Evolutionary conservation across 1,284 basidiomycete genomes (phyloP).

Genomic region (Pseudozyma thailandica): DNA sequence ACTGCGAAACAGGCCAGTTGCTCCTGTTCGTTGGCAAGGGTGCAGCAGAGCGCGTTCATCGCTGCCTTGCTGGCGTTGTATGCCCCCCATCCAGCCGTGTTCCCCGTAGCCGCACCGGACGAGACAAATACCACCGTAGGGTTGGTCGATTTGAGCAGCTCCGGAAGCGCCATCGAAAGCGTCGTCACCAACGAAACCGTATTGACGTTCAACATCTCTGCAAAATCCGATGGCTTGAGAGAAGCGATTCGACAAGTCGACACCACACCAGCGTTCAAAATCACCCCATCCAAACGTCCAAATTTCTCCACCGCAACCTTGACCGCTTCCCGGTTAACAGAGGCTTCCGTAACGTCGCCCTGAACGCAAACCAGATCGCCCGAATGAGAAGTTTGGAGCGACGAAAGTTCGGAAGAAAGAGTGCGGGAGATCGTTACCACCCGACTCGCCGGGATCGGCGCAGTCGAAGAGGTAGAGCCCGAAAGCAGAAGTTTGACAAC

Average conservation of each 20-base stretch:
- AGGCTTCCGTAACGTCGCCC: conserved; percentile 76
- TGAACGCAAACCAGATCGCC: conserved; percentile 70
- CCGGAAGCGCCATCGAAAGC: conserved; percentile 76
- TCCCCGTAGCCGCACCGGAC: conserved; percentile 80
- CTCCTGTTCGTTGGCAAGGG: conserved; percentile 82
- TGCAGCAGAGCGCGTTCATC: conserved; percentile 82
- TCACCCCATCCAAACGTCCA: conserved; percentile 76
- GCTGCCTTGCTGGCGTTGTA: conserved; percentile 79
- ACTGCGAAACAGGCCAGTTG: conserved; percentile 79
- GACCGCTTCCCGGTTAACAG: conserved; percentile 73
- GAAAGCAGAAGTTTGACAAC: conserved; percentile 75
- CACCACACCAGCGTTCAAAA: conserved; percentile 82
- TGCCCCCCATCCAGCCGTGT: conserved; percentile 77
- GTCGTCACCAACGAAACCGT: conserved; percentile 82
- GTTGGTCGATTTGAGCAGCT: conserved; percentile 72
- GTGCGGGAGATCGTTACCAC: conserved; percentile 83
- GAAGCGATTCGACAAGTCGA: conserved; percentile 56
- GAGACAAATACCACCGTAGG: conserved; percentile 82
- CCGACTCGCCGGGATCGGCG: conserved; percentile 67
- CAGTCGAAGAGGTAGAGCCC: conserved; percentile 20
- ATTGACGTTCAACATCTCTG: conserved; percentile 78
- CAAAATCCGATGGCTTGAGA: conserved; percentile 72
- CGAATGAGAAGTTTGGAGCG: conserved; percentile 70
- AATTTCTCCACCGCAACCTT: conserved; percentile 74
- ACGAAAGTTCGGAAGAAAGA: conserved; percentile 74